Percentiles rank a stretch among this genome's conserved stretches.
phyloP scores from a whole-genome alignment of 805 yeast genomes.

The Yarrowia sp. region DNA sequence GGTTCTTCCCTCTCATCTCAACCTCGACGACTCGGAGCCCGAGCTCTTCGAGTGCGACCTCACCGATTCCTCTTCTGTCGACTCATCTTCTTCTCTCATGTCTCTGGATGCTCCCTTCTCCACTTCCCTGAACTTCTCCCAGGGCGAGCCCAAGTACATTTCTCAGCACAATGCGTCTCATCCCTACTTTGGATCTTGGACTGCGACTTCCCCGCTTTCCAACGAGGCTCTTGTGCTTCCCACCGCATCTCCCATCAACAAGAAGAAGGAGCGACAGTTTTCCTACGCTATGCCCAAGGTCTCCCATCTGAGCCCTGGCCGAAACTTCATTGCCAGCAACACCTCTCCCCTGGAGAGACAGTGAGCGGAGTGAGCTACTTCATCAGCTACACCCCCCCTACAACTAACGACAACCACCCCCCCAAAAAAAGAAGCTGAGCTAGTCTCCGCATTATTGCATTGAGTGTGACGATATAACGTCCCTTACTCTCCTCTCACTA shows the following conservation, averaged over 20 bases:
- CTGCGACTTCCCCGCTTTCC: constrained; percentile 17
- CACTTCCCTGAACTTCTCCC: constrained; percentile 10
- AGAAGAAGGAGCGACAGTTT: constrained; percentile 27
- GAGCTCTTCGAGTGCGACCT: constrained; percentile 27
- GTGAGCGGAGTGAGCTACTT: constrained; percentile 7
- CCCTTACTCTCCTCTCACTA: constrained; percentile 27
- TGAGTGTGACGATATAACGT: background rate
- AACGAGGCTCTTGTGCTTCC: constrained; percentile 24
- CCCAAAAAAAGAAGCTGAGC: constrained; percentile 15
- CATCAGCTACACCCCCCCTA: background rate
- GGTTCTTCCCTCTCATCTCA: constrained; percentile 19
- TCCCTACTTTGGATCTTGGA: constrained; percentile 25
- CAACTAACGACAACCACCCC: background rate
- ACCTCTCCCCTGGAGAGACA: constrained; percentile 26
- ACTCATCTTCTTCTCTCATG: constrained; percentile 7
- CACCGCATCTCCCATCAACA: constrained; percentile 16
- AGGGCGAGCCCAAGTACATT: constrained; percentile 23
- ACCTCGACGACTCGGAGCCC: constrained; percentile 22
- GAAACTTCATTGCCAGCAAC: constrained; percentile 13
- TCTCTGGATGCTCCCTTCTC: constrained; percentile 23
- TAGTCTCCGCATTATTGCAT: constrained; percentile 20
- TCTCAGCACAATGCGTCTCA: constrained; percentile 18
- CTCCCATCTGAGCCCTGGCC: constrained; percentile 17
- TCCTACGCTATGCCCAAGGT: constrained; percentile 26
- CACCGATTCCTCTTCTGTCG: constrained; percentile 21